Percentiles rank a stretch among this genome's conserved stretches.
Evolutionary conservation across 306 rosid species (phyloP).

Genomic region (Styphnolobium japonicum): DNA sequence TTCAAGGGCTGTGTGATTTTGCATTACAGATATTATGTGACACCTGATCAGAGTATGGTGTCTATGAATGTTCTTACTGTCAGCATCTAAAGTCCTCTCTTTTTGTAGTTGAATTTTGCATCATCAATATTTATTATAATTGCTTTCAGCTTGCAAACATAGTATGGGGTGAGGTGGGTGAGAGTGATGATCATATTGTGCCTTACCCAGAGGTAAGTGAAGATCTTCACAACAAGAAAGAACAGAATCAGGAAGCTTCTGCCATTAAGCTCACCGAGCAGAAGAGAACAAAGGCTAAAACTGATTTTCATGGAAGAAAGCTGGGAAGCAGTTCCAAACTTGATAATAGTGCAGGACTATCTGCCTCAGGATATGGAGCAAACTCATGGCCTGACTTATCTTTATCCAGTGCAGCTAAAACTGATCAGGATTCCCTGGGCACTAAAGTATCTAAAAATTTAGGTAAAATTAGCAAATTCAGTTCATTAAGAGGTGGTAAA

Average conservation of each 20-base stretch:
- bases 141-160: slow-evolving; percentile 81
- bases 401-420: slow-evolving; percentile 44
- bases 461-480: slow-evolving; percentile 42
- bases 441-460: slow-evolving; percentile 40
- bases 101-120: background rate
- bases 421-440: slow-evolving; percentile 47
- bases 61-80: background rate
- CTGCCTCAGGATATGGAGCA: slow-evolving; percentile 49
- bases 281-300: slow-evolving; percentile 47
- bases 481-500: slow-evolving; percentile 47
- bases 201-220: slow-evolving; percentile 69
- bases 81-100: background rate
- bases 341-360: slow-evolving; percentile 34
- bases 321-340: slow-evolving; percentile 48
- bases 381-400: slow-evolving; percentile 63
- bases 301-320: slow-evolving; percentile 43
- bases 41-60: background rate
- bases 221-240: slow-evolving; percentile 53
- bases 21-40: background rate
- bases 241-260: slow-evolving; percentile 51
- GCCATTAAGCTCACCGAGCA: slow-evolving; percentile 45
- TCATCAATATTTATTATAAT: slow-evolving; percentile 11
- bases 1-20: background rate
- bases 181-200: slow-evolving; percentile 86
- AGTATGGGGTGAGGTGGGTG: slow-evolving; percentile 85